Evolutionary conservation across 768 basidiomycete species (phyloP).

Genomic region (Coprinellus aureogranulatus): DNA sequence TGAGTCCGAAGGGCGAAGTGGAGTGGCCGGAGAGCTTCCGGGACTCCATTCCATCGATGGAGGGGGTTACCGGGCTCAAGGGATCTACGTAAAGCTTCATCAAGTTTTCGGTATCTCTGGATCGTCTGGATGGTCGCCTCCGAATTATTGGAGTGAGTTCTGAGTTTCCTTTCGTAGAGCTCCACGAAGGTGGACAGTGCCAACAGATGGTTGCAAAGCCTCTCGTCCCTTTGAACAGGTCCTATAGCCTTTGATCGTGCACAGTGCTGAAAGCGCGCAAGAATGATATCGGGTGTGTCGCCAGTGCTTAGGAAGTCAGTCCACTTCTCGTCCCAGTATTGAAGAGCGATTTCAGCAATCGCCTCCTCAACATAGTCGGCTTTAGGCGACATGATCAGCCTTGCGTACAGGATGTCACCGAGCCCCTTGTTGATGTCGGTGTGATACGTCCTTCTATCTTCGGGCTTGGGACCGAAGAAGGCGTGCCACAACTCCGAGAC

Average conservation of each 20-base stretch:
- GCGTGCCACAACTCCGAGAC: neutral
- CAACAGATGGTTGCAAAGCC: neutral
- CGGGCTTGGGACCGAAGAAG: too few relatives aligned
- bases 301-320: neutral
- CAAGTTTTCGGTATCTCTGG: neutral
- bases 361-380: neutral
- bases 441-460: neutral
- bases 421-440: neutral
- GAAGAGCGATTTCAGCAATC: neutral
- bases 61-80: neutral
- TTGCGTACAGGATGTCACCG: neutral
- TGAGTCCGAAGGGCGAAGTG: neutral
- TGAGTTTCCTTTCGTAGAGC: neutral
- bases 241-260: neutral
- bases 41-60: neutral
- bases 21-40: neutral
- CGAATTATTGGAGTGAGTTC: neutral
- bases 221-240: neutral
- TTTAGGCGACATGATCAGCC: neutral
- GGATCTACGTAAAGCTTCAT: neutral
- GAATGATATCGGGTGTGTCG: neutral
- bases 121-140: neutral
- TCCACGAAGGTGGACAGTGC: neutral
- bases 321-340: neutral
- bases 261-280: neutral